These are phyloP conservation scores for Panus rudis DNA, from an alignment of 768 basidiomycete genomes.

Conservation along the genomic window DNA sequence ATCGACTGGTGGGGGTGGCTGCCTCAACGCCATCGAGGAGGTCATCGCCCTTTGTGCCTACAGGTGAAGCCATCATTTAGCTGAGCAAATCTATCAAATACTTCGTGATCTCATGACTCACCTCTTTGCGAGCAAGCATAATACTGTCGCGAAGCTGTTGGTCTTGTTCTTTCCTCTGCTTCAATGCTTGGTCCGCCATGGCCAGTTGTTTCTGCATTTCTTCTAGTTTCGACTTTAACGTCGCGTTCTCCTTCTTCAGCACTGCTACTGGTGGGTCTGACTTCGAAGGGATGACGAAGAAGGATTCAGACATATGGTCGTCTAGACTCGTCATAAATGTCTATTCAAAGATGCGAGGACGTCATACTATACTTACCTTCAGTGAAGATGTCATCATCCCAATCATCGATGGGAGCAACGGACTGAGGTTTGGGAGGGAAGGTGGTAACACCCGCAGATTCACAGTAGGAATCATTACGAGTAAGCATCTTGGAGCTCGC, in stretches of 20 bases:
- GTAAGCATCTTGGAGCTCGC: constrained; percentile 23
- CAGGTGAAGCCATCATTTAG: constrained; percentile 4
- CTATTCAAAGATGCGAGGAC: background rate
- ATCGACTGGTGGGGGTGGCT: constrained; percentile 36
- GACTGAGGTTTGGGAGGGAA: constrained; percentile 23
- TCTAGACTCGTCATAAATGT: constrained; percentile 26
- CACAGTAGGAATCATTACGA: constrained; percentile 18
- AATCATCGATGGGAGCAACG: constrained; percentile 31
- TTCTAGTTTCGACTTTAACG: constrained; percentile 56
- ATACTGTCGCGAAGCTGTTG: constrained; percentile 76
- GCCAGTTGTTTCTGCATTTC: constrained; percentile 51
- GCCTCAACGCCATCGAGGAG: constrained; percentile 53
- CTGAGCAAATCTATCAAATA: background rate
- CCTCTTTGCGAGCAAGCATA: constrained; percentile 63
- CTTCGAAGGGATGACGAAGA: constrained; percentile 64
- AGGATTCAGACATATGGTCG: constrained; percentile 74
- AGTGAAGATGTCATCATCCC: constrained; percentile 57
- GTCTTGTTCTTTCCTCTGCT: constrained; percentile 72
- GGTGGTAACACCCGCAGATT: constrained; percentile 17
- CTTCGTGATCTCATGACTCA: no score
- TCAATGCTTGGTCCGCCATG: constrained; percentile 54
- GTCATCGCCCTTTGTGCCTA: constrained; percentile 80
- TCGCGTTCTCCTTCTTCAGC: constrained; percentile 61
- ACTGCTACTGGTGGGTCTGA: constrained; percentile 40
- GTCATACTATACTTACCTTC: constrained; percentile 40